phyloP scores from a whole-genome alignment of 2,329 filamentous ascomycete genomes.

The Huntiella moniliformis region DNA sequence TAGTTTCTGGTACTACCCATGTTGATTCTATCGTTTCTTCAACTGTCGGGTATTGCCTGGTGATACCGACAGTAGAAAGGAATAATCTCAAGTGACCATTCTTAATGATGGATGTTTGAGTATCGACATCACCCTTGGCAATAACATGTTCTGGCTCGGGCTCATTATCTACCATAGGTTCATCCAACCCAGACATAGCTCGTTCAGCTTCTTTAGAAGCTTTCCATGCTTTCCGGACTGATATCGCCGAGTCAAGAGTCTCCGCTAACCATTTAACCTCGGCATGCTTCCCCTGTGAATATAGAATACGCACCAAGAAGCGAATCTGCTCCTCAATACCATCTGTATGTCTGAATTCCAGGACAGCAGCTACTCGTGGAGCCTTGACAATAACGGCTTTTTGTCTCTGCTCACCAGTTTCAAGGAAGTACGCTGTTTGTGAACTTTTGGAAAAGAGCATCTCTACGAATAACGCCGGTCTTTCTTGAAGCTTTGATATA shows the following conservation, averaged over 20 bases:
- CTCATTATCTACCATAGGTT: conserved; percentile 7
- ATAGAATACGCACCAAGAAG: conserved; percentile 58
- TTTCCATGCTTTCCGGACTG: conserved; percentile 62
- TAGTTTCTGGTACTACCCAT: conserved; percentile 55
- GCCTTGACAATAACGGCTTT: conserved; percentile 44
- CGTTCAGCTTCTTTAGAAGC: conserved; percentile 42
- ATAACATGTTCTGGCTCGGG: conserved; percentile 23
- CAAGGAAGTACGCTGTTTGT: conserved; percentile 66
- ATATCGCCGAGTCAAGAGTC: conserved; percentile 46
- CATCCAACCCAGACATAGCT: conserved; percentile 20
- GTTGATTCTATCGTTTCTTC: conserved; percentile 57
- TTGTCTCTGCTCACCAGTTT: conserved; percentile 76
- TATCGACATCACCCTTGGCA: conserved; percentile 35
- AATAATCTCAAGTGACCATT: conserved; percentile 75
- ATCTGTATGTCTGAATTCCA: conserved; percentile 61
- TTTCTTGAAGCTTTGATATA: conserved; percentile 66
- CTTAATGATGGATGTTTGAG: conserved; percentile 63
- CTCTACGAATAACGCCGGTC: conserved; percentile 73
- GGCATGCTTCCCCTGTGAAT: conserved; percentile 61
- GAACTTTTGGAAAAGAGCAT: conserved; percentile 88
- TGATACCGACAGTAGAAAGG: conserved; percentile 56
- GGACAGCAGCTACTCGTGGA: conserved; percentile 54
- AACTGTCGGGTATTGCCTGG: conserved; percentile 31
- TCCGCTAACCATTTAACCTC: conserved; percentile 68
- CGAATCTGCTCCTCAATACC: conserved; percentile 54